Base-by-base conservation (phyloP, 1,284 basidiomycete genomes). In the Moniliophthora roreri region DNA sequence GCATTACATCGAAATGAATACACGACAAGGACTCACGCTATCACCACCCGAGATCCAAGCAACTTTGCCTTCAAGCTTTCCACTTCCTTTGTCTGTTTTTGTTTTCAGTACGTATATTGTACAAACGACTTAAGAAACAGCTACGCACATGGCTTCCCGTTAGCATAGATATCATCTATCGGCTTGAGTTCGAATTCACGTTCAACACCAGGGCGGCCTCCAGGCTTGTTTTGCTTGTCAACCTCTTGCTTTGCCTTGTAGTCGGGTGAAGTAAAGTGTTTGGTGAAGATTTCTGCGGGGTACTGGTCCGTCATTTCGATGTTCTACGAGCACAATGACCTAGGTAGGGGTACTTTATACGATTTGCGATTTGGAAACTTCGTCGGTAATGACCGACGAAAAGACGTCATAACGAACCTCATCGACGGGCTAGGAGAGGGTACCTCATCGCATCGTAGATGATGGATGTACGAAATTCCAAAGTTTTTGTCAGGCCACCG, bases 21-120 rank as follows among this genome's bases (percentile, higher is more conserved):
- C 65, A 6, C 75, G 62, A 4, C 71, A 70, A 13, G 66, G 59
- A 37, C 63, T 81, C 16, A 79, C 79, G 38, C 71, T 74, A 62
- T 81, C 79, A 20, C 73, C 79, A 16, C 79, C 77, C 4, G 78
- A 79, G 54, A 81, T 70, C 58, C 81, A 64, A 11, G 74, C 77
- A n/a, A 63, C 68, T 56, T 74, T 73, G 28, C 77, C 77, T 53
- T 76, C 66, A 18, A 81, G 74, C 62, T 79, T 79, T 48, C 66
- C 66, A 10, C 69, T 58, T 9, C 70, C 57, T 59, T 71, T 72
- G 66, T 74, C 40, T 36, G 35, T 11, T 32, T 26, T 32, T 11
- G 11, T 32, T 6, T 32, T 32, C 28, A 32, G 28, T 32, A 11
- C n/a, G n/a, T n/a, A n/a, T n/a, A 32, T 11, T 11, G 11, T 32